Evolutionary conservation across 75 land plant species (phyloP).

Genomic region (Azolla pinnata): DNA sequence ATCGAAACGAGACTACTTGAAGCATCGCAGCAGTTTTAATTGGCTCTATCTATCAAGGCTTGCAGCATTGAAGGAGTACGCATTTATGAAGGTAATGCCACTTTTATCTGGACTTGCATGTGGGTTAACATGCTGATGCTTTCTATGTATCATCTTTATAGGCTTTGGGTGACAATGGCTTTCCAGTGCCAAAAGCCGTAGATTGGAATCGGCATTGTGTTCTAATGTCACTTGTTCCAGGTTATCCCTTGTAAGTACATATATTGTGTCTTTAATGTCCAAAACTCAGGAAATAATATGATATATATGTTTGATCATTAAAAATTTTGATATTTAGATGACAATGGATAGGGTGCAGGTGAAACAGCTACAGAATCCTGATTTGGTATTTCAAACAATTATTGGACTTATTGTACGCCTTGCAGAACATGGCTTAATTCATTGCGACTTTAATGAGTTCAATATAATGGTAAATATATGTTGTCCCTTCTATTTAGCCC

Average conservation of each 20-base stretch:
- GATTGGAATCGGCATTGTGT: conserved; percentile 99
- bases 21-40: conserved; percentile 77
- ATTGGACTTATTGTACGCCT: conserved; percentile 71
- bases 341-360: conserved; percentile 71
- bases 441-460: conserved; percentile 98
- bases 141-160: conserved; percentile 19
- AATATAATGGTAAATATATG: conserved; percentile 72
- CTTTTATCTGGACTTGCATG: background rate
- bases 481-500: background rate
- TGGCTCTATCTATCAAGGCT: conserved; percentile 98
- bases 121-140: background rate
- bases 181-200: conserved; percentile 93
- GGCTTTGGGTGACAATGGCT: conserved; percentile 92
- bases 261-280: too few relatives aligned
- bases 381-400: conserved; percentile 62
- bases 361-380: conserved; percentile 74
- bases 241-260: conserved; percentile 83
- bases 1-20: conserved; percentile 91
- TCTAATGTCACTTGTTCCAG: conserved; percentile 86
- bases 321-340: background rate
- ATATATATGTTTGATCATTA: background rate
- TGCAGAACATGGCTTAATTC: conserved; percentile 95
- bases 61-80: conserved; percentile 94
- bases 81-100: conserved; percentile 88
- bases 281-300: too few relatives aligned